These are phyloP conservation scores for Colletotrichum endophyticum DNA, from an alignment of 2,329 filamentous ascomycete species.

Conservation along the genomic window DNA sequence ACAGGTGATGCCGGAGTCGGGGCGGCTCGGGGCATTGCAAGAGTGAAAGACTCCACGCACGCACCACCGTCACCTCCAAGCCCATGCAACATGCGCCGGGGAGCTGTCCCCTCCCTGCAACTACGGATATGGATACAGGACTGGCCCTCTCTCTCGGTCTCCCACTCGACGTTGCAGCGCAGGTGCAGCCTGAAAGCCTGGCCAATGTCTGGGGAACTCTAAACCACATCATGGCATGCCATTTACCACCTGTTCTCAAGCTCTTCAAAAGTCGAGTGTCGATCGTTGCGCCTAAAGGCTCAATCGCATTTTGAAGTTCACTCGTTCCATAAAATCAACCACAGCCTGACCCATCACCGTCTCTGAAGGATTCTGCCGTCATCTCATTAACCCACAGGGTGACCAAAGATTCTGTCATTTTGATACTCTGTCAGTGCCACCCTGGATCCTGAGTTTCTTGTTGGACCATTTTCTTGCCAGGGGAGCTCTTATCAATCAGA, in stretches of 20 bases:
- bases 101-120: neutral
- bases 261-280: neutral
- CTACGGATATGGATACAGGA: neutral
- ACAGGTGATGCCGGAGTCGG: neutral
- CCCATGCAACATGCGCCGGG: neutral
- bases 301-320: neutral
- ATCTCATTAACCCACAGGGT: neutral
- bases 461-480: neutral
- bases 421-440: neutral
- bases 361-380: neutral
- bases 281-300: neutral
- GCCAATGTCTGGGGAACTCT: neutral
- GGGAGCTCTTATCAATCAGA: constrained; percentile 9
- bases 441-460: neutral
- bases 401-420: neutral
- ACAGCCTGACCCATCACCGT: neutral
- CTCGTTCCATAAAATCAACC: neutral
- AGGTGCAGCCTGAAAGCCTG: neutral
- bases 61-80: neutral
- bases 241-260: neutral
- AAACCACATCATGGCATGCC: neutral
- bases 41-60: neutral
- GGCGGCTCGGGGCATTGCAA: neutral
- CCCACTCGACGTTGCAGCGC: neutral
- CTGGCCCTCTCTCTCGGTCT: neutral